Conservation (phyloP, 1,284 basidiomycete genomes). For the Acaromyces ingoldii region DNA sequence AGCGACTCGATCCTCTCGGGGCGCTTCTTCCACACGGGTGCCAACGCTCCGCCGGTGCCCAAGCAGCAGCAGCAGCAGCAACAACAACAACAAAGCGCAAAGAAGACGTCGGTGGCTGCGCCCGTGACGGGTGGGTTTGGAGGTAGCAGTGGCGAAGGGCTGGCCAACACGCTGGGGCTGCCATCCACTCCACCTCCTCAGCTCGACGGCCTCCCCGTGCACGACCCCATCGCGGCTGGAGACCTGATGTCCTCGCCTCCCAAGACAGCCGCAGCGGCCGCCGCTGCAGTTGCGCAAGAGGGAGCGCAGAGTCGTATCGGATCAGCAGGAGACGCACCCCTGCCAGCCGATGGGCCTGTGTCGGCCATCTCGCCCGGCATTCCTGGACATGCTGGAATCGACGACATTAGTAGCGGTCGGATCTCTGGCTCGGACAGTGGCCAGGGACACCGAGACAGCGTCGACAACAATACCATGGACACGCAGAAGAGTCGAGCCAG, state of each 20-base stretch:
- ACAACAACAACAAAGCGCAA: too few relatives aligned
- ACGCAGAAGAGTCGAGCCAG: slow-evolving; percentile 68
- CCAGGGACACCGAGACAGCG: slow-evolving; percentile 19
- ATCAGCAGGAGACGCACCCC: too few relatives aligned
- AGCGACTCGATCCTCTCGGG: neutral
- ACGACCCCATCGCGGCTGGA: slow-evolving; percentile 27
- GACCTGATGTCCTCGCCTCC: slow-evolving; percentile 19
- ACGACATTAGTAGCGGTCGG: too few relatives aligned
- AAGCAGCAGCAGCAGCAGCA: too few relatives aligned
- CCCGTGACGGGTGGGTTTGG: slow-evolving; percentile 8
- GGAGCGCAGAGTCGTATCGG: too few relatives aligned
- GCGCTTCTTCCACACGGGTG: slow-evolving; percentile 1
- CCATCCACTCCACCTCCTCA: slow-evolving; percentile 25
- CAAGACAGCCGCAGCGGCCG: neutral
- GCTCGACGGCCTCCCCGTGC: slow-evolving; percentile 22
- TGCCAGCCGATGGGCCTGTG: too few relatives aligned
- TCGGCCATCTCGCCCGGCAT: too few relatives aligned
- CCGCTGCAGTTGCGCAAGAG: too few relatives aligned
- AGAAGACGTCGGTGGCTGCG: slow-evolving; percentile 15
- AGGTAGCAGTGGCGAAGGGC: slow-evolving; percentile 15
- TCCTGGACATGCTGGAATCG: too few relatives aligned
- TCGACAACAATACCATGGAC: slow-evolving; percentile 38
- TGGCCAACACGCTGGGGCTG: slow-evolving; percentile 27
- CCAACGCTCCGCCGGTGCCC: slow-evolving; percentile 11
- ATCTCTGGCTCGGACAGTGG: neutral